Evolutionary conservation across 164 flowering plant species (phyloP), one percentile per base, ranked within the genome.

Genomic region (Liquidambar formosana): DNA sequence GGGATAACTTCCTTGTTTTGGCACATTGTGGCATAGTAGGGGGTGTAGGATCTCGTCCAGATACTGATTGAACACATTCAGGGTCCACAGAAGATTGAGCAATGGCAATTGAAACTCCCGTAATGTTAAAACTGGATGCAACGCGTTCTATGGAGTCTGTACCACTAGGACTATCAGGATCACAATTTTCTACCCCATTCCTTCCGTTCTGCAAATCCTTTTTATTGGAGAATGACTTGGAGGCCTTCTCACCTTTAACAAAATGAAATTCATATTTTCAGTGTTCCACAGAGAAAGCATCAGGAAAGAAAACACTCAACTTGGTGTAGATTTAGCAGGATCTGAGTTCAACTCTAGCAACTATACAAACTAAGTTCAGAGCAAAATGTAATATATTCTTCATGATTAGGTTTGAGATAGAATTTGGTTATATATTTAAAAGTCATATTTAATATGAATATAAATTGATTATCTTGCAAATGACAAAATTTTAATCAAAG

Each of bases 1-100:
- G 52, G n/a, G 87, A 84, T 70, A 88, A 69, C 78, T 90, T 93
- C 79, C 89, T 86, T 13, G 86, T 67, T 78, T 93, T 96, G 67
- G 91, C 82, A 75, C 81, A 81, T 46, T 85, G 93, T 23, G 78
- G 75, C 75, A 79, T 59, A 47, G 86, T 66, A 23, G 87, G 78
- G 41, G 82, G 82, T 16, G 80, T 69, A 62, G 84, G 80, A 74
- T 81, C 87, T 79, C 76, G 82, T 80, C 83, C 91, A 62, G 86
- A 69, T 60, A 69, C 66, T 27, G 82, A 75, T 69, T 86, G 91
- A 61, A 67, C 76, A 75, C 82, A 85, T 60, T 95, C 99, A 58
- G 75, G 82, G 44, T 85, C 94, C 52, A 75, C 76, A 73, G 82
- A 76, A 62, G 84, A 83, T 66, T 82, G 92, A 75, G 88, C 77